Evolutionary conservation across 2,329 filamentous ascomycete species (phyloP).

Genomic region (Apiospora marii): DNA sequence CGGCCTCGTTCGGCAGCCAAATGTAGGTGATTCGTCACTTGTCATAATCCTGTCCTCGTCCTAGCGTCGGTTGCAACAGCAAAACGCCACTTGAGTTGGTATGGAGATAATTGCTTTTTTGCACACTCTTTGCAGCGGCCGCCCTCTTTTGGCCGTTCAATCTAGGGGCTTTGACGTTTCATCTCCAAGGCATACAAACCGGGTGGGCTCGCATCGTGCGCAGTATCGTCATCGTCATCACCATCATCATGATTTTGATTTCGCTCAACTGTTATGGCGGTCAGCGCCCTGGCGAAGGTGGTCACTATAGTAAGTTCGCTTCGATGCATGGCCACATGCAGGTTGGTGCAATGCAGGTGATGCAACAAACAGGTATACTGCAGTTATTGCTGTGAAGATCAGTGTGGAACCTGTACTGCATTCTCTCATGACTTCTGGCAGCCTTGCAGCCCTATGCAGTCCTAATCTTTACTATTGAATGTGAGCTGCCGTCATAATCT

Average conservation of each 20-base stretch:
- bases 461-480: neutral
- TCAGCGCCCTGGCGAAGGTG: neutral
- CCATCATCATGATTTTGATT: neutral
- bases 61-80: neutral
- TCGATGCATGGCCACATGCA: too few species aligned
- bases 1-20: neutral
- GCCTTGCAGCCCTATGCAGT: too few species aligned
- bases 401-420: neutral
- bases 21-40: slow-evolving; percentile 7
- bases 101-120: slow-evolving; percentile 2
- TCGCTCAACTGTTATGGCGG: neutral
- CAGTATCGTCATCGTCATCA: too few species aligned
- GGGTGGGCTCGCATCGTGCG: neutral
- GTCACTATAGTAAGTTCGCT: neutral
- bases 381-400: too few species aligned
- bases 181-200: neutral
- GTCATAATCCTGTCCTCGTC: neutral
- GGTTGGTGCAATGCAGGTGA: too few species aligned
- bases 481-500: neutral
- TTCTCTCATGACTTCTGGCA: neutral
- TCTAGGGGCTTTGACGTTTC: neutral
- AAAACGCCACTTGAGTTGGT: too few species aligned
- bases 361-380: too few species aligned
- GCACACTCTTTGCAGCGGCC: neutral
- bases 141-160: neutral